Conservation (phyloP, 2,329 filamentous ascomycete genomes). For the Verticillium albo-atrum region DNA sequence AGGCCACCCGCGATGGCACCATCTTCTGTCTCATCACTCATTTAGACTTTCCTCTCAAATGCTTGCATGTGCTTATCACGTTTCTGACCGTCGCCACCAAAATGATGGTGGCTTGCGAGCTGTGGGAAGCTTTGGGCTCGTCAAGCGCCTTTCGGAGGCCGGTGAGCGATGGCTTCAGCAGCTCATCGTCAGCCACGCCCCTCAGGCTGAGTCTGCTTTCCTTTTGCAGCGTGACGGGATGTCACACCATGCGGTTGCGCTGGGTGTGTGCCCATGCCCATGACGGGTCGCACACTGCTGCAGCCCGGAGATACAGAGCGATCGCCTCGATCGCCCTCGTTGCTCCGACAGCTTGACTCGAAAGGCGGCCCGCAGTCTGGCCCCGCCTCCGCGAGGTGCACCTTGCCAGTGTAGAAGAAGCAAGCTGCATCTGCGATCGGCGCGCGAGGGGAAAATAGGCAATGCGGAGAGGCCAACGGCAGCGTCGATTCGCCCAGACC, state of each 20-base stretch:
- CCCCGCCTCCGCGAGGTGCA: not conserved
- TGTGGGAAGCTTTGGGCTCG: not conserved
- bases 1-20: not conserved
- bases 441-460: not conserved
- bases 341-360: not conserved
- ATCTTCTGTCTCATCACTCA: not conserved
- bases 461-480: constrained; percentile 5
- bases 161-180: not conserved
- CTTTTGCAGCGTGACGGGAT: not conserved
- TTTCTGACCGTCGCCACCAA: not conserved
- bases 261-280: not conserved
- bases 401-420: not conserved
- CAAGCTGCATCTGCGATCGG: constrained; percentile 5
- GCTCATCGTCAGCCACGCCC: not conserved
- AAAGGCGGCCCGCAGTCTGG: not conserved
- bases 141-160: not conserved
- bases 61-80: constrained; percentile 6
- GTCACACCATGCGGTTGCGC: not conserved
- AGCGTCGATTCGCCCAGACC: not conserved
- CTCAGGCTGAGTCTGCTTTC: not conserved
- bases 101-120: not conserved
- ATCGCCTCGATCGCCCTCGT: not conserved
- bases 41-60: not conserved
- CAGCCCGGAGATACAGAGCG: not conserved
- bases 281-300: not conserved